Evolutionary conservation across 257 asterid genomes (phyloP).

Genomic region (Scutellaria barbata): DNA sequence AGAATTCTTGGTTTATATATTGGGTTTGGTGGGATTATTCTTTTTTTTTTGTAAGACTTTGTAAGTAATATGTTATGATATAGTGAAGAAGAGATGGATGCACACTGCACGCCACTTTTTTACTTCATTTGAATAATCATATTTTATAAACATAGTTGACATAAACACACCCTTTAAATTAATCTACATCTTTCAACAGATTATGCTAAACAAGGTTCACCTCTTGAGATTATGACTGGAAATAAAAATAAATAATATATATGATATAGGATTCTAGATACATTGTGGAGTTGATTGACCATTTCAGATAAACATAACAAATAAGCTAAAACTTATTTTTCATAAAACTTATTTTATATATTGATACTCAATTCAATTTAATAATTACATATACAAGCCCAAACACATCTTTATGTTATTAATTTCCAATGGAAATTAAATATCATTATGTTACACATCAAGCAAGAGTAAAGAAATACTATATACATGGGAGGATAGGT

Average conservation of each 20-base stretch:
- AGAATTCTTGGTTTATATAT: slow-evolving; percentile 27
- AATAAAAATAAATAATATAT: background rate
- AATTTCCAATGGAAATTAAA: background rate
- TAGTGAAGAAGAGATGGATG: slow-evolving; percentile 29
- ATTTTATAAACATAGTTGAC: background rate
- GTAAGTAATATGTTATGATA: background rate
- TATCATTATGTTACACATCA: background rate
- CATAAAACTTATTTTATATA: no score
- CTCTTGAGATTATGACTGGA: no score
- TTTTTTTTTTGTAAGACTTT: background rate
- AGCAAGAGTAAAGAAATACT: background rate
- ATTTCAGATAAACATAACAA: no score
- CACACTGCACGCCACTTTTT: slow-evolving; percentile 38
- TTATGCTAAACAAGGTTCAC: no score
- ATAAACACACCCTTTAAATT: no score
- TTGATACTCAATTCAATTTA: no score
- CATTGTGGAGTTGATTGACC: no score
- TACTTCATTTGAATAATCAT: slow-evolving; percentile 34
- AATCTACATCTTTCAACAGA: no score
- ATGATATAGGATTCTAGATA: no score
- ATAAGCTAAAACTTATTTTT: no score
- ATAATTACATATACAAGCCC: no score
- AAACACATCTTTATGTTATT: no score
- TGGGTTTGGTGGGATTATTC: slow-evolving; percentile 46
- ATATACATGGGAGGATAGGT: slow-evolving; percentile 2